These are phyloP conservation scores for Aspergillus sp. DNA, from an alignment of 2,329 filamentous ascomycete genomes.

Conservation along the genomic window DNA sequence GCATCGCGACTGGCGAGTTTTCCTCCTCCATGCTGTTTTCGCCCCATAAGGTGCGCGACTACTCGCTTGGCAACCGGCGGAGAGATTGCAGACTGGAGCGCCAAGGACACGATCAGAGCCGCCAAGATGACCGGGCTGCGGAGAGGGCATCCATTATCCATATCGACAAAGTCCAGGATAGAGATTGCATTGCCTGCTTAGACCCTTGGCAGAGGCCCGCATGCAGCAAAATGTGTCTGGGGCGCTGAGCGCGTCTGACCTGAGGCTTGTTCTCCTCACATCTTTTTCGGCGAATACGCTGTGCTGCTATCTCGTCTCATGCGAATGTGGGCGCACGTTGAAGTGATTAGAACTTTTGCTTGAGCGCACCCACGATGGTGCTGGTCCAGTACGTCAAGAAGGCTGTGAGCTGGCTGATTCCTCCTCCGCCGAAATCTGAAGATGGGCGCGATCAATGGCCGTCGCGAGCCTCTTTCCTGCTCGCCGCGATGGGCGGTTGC, in stretches of 20 bases:
- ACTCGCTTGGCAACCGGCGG: neutral
- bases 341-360: neutral
- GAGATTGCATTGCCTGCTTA: neutral
- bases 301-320: too few species aligned
- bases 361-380: conserved; percentile 4
- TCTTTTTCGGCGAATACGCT: neutral
- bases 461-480: conserved; percentile 53
- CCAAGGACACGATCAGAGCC: neutral
- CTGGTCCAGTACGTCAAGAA: conserved; percentile 15
- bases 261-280: neutral
- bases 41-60: neutral
- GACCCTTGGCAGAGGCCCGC: neutral
- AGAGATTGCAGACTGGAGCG: neutral
- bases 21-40: neutral
- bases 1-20: neutral
- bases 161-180: neutral
- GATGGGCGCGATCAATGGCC: conserved; percentile 55
- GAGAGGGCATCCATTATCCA: neutral
- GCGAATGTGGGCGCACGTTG: neutral
- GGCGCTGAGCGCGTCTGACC: neutral
- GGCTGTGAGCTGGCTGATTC: conserved; percentile 30
- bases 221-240: neutral
- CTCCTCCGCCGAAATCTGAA: conserved; percentile 31
- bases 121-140: neutral
- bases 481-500: conserved; percentile 59